Base-by-base conservation (phyloP, 2,329 filamentous ascomycete species). In the Paraconiothyrium brasiliense region DNA sequence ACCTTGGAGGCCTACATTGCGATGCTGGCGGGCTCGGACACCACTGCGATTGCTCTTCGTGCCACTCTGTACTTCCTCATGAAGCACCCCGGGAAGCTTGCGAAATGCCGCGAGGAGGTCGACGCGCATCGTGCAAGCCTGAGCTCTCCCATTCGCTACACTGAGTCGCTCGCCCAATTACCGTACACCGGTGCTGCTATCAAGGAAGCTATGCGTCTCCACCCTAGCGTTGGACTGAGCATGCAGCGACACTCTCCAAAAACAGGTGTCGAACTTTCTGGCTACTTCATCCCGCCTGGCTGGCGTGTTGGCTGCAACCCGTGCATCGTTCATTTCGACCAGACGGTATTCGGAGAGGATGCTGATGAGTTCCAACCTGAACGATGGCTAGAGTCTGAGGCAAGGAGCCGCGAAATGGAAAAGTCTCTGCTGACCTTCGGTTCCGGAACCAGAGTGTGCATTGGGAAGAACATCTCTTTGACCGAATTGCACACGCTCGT, bases 291-390 rank as follows among this genome's bases (percentile, higher is more conserved):
- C n/a, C 77, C 79, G 1, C 70, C 66, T 2, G 78, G 77, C 5
- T 72, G 64, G 57, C 58, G 59, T 11, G 71, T 80, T 7, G 73
- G 76, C 3, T 76, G 79, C 41, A 80, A 76, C 39, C 73, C 79
- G 1, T 73, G 71, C 54, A 74, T 77, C 22, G 70, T 76, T 1
- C 78, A 78, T 30, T 71, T 73, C 7, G 81, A 86, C 67, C 71
- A 71, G 48, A 61, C 51, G 0, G 66, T 83, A 3, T 86, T 82
- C 66, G 84, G 83, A 0, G 65, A 74, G 0, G 82, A 86, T 59
- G 78, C 80, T 0, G 77, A 84, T 22, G 60, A 65, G 0, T 86
- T 82, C 64, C 73, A 75, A 1, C 83, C 84, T 0, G 84, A 84
- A 51, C 75, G 85, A 3, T 87, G 84, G 84, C 69, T 86, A 7